A percentile compares a stretch with the other conserved stretches of the same genome.
Evolutionary conservation across 805 yeast species (phyloP).

Genomic region (Myxozyma geophila): DNA sequence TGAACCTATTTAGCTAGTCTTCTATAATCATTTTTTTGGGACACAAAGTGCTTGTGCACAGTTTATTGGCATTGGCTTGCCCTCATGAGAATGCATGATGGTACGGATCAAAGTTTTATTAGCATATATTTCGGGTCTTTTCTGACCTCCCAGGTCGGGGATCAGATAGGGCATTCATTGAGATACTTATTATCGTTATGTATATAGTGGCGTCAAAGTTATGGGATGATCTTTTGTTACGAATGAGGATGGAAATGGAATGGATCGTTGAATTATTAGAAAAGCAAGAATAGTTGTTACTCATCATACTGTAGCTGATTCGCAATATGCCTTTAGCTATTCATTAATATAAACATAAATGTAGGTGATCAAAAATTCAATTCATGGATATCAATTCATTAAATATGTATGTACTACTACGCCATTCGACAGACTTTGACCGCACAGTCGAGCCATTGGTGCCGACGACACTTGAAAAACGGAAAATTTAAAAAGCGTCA

Average conservation of each 20-base stretch:
- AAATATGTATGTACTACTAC: neutral
- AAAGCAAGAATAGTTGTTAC: neutral
- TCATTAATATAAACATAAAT: no score
- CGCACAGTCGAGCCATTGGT: no score
- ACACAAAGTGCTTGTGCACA: no score
- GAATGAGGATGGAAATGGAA: neutral
- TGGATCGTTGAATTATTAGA: neutral
- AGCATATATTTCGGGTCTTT: neutral
- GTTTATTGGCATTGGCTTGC: no score
- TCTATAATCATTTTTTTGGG: neutral
- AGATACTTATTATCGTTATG: neutral
- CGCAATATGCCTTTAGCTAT: no score
- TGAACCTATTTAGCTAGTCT: conserved; percentile 17
- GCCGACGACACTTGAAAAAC: neutral
- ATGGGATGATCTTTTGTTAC: neutral
- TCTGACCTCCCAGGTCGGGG: no score
- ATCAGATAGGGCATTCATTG: neutral
- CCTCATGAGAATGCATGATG: no score
- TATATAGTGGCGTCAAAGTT: conserved; percentile 7
- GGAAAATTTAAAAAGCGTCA: conserved; percentile 56
- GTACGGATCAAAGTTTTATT: neutral
- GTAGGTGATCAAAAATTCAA: no score
- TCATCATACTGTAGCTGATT: no score
- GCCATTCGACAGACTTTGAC: no score
- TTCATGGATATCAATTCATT: neutral